Evolutionary conservation across 352 stramenopile genomes (phyloP).

Genomic region (Elongisporangium senticosum): DNA sequence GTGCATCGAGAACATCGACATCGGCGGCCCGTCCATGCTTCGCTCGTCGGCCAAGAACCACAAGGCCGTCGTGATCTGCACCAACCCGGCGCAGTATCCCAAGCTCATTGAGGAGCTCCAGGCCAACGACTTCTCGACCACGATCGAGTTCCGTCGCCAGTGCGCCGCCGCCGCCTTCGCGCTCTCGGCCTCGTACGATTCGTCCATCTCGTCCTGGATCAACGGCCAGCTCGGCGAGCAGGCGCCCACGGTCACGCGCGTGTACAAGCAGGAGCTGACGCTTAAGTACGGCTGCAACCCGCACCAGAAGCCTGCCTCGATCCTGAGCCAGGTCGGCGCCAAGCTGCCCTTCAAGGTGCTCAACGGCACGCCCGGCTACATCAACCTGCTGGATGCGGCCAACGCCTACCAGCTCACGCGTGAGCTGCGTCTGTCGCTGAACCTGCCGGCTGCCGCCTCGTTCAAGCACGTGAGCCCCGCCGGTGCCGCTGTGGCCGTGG

Average conservation of each 20-base stretch:
- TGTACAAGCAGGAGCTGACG: conserved; percentile 94
- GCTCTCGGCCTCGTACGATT: conserved; percentile 93
- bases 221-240: conserved; percentile 83
- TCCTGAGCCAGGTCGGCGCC: conserved; percentile 54
- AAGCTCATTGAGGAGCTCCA: conserved; percentile 91
- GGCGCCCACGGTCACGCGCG: conserved; percentile 79
- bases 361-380: conserved; percentile 97
- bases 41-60: conserved; percentile 99
- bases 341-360: conserved; percentile 87
- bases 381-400: conserved; percentile 98
- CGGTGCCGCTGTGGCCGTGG: conserved; percentile 95
- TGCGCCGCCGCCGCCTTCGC: conserved; percentile 79
- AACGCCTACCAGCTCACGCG: conserved; percentile 99
- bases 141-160: conserved; percentile 81
- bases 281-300: conserved; percentile 99
- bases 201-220: conserved; percentile 96
- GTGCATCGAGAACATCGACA: conserved; percentile 99
- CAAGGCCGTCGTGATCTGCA: conserved; percentile 97
- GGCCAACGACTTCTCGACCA: conserved; percentile 90
- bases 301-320: conserved; percentile 95
- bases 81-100: conserved; percentile 93
- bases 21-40: conserved; percentile 99
- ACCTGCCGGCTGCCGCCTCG: conserved; percentile 92
- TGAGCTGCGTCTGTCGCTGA: conserved; percentile 93
- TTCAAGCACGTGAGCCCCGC: conserved; percentile 99